phyloP scores from a whole-genome alignment of 129 eudicot genomes.

The Lactuca sativa region DNA sequence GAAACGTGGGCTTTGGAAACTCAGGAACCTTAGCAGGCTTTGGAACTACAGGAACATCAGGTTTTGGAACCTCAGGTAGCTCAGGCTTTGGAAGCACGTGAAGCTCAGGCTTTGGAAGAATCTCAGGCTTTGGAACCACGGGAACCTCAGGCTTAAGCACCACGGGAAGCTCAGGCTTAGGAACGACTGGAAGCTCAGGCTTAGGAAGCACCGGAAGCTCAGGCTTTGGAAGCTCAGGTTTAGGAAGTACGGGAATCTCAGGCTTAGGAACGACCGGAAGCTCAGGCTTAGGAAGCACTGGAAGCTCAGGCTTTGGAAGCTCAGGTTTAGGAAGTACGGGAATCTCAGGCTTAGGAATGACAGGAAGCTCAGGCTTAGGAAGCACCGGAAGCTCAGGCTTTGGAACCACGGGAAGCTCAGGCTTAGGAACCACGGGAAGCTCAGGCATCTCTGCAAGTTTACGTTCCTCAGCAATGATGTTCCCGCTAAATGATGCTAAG shows the following conservation, averaged over 20 bases:
- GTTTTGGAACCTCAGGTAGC: not conserved
- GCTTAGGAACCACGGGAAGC: not conserved
- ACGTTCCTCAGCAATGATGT: no score
- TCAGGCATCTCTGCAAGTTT: no score
- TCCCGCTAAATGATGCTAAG: no score
- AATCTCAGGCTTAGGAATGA: no score
- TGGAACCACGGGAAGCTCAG: no score
- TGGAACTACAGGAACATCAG: slow-evolving; percentile 7
- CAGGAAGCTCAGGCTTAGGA: no score
- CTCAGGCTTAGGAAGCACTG: not conserved
- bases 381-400: not conserved
- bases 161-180: slow-evolving; percentile 8
- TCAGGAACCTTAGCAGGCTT: not conserved
- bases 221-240: no score
- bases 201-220: no score
- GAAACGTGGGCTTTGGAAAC: slow-evolving; percentile 6
- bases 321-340: no score
- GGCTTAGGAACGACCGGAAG: no score
- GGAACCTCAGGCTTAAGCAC: not conserved
- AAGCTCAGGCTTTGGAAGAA: slow-evolving; percentile 13
- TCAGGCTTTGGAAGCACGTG: slow-evolving; percentile 1
- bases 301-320: not conserved
- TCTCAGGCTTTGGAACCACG: not conserved
- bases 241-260: no score
- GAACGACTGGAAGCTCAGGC: not conserved